Base-by-base conservation (phyloP, 805 yeast species). In the Scheffersomyces ergatensis region DNA sequence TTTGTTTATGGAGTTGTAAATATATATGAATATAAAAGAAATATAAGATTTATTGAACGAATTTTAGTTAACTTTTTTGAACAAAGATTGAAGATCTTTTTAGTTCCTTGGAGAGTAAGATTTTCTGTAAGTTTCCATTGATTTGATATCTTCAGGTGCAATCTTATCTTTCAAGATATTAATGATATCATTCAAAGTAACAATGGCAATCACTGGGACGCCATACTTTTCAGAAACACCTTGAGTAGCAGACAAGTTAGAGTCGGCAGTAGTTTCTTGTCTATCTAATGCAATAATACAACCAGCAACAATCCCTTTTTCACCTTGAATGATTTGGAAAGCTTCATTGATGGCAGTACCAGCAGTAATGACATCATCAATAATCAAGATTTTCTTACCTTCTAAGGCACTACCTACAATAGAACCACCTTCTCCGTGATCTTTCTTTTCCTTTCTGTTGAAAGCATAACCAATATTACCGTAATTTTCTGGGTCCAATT, bases 271-370 rank as follows among this genome's bases (percentile, higher is more conserved):
- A 36, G 93, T 82, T 69, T 93, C 99, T 72, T 90, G 95, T 74
- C 99, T 83, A 64, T 93, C 99, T 51, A 93, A 77, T 6, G 97
- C 96, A 57, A 93, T 87, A 45, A 89, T 83, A 42, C 89, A 79
- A 7, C 95, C 98, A 35, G 82, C 86, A 17, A 89, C 84, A 12
- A 67, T 56, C 36, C 97, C 99, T 26, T 77, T 70, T 50, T 82
- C 92, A 19, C 55, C 65, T 19, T 67, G 65, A 53, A 93, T 89
- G 55, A 93, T 85, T 36, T 76, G 80, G 54, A 87, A 85, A 0
- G 98, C 97, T 67, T 93, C 98, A 54, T 85, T 85, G 60, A 90
- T 89, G 37, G 99, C 98, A 44, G 98, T 93, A 31, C 99, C 99
- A 1, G 98, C 98, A 45, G 98, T 92, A 83, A 92, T 90, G 33